phyloP scores from a whole-genome alignment of 1,284 basidiomycete species.

The Coniophora puteana region DNA sequence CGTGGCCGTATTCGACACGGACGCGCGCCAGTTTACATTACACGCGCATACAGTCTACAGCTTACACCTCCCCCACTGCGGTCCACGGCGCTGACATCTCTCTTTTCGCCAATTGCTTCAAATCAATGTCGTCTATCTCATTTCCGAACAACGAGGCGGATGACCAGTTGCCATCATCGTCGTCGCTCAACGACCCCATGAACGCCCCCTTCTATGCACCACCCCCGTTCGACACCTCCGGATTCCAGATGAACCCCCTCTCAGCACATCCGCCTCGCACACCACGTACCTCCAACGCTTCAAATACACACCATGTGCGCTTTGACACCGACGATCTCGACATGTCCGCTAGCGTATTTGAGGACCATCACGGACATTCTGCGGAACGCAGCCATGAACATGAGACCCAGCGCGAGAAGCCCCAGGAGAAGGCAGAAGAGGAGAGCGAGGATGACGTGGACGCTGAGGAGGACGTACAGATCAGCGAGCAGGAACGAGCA shows the following conservation, averaged over 20 bases:
- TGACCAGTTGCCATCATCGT: conserved; percentile 36
- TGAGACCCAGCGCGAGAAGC: conserved; percentile 33
- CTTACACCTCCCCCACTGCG: too few relatives aligned
- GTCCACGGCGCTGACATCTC: too few relatives aligned
- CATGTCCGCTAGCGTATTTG: conserved; percentile 14
- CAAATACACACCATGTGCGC: conserved; percentile 20
- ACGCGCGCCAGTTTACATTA: too few relatives aligned
- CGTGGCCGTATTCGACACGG: too few relatives aligned
- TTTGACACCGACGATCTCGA: conserved; percentile 15
- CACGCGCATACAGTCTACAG: too few relatives aligned
- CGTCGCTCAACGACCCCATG: conserved; percentile 34
- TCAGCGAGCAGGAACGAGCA: conserved; percentile 37
- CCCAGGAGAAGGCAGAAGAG: conserved; percentile 36
- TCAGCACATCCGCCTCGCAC: conserved; percentile 75
- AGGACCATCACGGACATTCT: conserved; percentile 4
- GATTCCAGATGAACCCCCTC: conserved; percentile 76
- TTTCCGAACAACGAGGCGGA: conserved; percentile 36
- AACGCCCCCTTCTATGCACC: conserved; percentile 33
- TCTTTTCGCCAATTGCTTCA: too few relatives aligned
- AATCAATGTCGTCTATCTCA: conserved; percentile 50
- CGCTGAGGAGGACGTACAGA: conserved; percentile 38
- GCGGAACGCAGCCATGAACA: conserved; percentile 11
- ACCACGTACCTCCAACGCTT: conserved; percentile 38
- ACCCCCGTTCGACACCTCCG: conserved; percentile 36
- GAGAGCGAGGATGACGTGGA: conserved; percentile 32